Evolutionary conservation across 2,329 filamentous ascomycete genomes (phyloP).

Genomic region (Teratosphaeria pseudoeucalypti): DNA sequence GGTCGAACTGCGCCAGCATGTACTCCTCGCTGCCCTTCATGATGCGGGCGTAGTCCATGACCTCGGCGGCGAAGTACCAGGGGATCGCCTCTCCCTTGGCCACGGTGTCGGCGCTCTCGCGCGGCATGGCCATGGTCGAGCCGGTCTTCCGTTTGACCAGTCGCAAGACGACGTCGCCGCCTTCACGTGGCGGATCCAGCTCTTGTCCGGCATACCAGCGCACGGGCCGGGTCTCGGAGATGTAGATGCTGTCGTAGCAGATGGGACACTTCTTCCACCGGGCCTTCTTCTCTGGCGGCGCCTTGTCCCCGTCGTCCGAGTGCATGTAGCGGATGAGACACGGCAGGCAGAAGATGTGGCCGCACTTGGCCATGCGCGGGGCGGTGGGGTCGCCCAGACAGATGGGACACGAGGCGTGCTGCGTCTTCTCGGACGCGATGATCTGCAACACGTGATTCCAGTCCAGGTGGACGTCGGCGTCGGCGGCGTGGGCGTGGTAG

Average conservation of each 20-base stretch:
- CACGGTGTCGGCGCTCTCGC: conserved; percentile 65
- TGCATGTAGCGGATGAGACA: conserved; percentile 96
- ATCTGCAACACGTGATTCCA: conserved; percentile 89
- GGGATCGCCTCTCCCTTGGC: conserved; percentile 67
- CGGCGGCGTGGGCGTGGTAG: conserved; percentile 69
- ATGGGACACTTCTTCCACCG: conserved; percentile 94
- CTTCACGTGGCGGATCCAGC: conserved; percentile 65
- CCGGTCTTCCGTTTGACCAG: conserved; percentile 70
- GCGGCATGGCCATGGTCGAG: conserved; percentile 78
- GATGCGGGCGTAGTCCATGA: conserved; percentile 85
- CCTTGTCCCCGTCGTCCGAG: conserved; percentile 60
- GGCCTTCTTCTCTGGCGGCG: conserved; percentile 55
- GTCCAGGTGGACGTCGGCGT: conserved; percentile 81
- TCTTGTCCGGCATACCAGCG: conserved; percentile 88
- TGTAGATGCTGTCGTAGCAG: conserved; percentile 85
- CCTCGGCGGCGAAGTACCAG: conserved; percentile 90
- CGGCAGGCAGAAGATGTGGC: conserved; percentile 91
- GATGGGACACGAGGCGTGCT: conserved; percentile 82
- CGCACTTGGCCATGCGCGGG: conserved; percentile 91
- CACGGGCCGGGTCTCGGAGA: conserved; percentile 81
- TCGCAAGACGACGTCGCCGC: conserved; percentile 79
- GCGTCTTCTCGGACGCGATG: conserved; percentile 79
- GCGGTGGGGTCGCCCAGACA: conserved; percentile 88
- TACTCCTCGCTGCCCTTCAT: conserved; percentile 92
- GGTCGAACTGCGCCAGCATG: conserved; percentile 69